Percentiles rank a stretch among this genome's conserved stretches.
Evolutionary conservation across 345 rosid species (phyloP).

Genomic region (Acer campestre): DNA sequence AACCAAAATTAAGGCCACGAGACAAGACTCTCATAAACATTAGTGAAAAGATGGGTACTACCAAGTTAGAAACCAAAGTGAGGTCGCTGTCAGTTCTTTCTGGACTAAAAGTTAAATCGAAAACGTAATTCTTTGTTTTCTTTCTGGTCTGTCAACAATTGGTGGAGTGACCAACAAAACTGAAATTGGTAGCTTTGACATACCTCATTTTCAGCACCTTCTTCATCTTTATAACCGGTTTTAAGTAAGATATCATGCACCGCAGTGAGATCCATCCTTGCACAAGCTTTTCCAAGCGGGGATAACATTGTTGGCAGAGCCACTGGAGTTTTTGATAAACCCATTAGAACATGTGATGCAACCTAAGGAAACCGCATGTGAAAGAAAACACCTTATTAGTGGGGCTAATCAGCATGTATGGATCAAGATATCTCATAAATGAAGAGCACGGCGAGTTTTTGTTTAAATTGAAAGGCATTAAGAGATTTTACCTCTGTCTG

Average conservation of each 20-base stretch:
- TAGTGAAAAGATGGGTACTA: not conserved
- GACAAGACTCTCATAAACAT: not conserved
- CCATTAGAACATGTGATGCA: slow-evolving; percentile 64
- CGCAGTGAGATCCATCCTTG: slow-evolving; percentile 79
- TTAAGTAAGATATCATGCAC: slow-evolving; percentile 80
- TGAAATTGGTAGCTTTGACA: not conserved
- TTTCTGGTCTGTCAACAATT: not conserved
- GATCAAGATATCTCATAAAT: not conserved
- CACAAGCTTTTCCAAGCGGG: slow-evolving; percentile 70
- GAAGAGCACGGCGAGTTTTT: not conserved
- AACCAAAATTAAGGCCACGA: no score
- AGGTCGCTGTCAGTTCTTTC: not conserved
- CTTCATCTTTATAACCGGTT: slow-evolving; percentile 85
- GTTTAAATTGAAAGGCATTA: slow-evolving; percentile 15
- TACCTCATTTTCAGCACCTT: slow-evolving; percentile 83
- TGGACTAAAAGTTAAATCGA: not conserved
- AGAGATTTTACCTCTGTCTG: slow-evolving; percentile 54
- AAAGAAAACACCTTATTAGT: slow-evolving; percentile 14
- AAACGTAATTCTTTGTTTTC: not conserved
- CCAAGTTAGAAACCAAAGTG: not conserved
- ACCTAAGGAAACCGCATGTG: slow-evolving; percentile 42
- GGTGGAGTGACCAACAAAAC: slow-evolving; percentile 5
- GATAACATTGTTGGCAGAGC: slow-evolving; percentile 62
- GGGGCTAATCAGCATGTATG: slow-evolving; percentile 1
- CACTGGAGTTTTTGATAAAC: slow-evolving; percentile 51